Percentiles rank a stretch among this genome's conserved stretches.
phyloP scores from a whole-genome alignment of 2,329 filamentous ascomycete species.

The Botryosphaeria agaves region DNA sequence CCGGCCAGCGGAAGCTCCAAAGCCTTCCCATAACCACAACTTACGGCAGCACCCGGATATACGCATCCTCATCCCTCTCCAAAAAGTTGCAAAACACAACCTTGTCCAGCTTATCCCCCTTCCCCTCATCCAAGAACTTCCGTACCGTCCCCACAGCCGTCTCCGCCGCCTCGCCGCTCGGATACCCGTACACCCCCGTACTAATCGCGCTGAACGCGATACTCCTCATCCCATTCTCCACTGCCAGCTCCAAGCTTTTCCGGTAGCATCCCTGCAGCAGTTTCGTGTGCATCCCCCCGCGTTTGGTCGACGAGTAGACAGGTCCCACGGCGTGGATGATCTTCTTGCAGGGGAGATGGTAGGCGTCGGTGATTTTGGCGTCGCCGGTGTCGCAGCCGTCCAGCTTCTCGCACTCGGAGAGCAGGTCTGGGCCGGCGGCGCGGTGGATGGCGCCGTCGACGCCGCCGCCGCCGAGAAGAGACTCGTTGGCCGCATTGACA shows the following conservation, averaged over 20 bases:
- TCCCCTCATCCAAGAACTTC: constrained; percentile 32
- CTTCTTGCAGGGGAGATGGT: constrained; percentile 55
- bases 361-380: constrained; percentile 69
- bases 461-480: constrained; percentile 72
- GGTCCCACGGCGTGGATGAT: constrained; percentile 90
- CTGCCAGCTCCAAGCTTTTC: constrained; percentile 54
- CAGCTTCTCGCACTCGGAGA: constrained; percentile 54
- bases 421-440: constrained; percentile 54
- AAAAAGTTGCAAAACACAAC: constrained; percentile 79
- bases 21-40: constrained; percentile 18
- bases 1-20: constrained; percentile 2
- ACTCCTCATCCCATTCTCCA: constrained; percentile 44
- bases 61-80: constrained; percentile 58
- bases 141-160: constrained; percentile 48
- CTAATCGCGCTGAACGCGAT: constrained; percentile 76
- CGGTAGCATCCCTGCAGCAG: constrained; percentile 50
- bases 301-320: constrained; percentile 38
- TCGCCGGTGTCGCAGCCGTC: constrained; percentile 59
- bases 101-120: constrained; percentile 39
- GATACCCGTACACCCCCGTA: constrained; percentile 83
- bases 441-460: constrained; percentile 66
- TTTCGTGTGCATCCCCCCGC: constrained; percentile 18
- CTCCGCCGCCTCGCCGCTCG: constrained; percentile 52
- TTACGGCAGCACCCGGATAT: constrained; percentile 56
- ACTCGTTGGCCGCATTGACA: constrained; percentile 79